Conservation (phyloP, 169 alveolate genomes). For the Fabrea salina region DNA sequence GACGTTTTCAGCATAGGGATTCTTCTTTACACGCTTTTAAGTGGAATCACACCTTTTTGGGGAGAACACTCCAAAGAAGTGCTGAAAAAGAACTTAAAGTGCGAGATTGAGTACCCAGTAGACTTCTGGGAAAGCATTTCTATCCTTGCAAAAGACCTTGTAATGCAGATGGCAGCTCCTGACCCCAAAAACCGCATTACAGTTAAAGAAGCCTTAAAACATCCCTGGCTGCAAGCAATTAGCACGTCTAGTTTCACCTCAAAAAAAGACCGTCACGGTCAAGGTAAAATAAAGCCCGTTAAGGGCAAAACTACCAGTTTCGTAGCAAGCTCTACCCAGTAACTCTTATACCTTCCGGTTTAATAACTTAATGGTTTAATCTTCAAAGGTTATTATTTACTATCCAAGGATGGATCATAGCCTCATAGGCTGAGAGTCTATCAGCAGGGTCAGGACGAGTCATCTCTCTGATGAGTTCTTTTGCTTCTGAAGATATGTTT, state of each 20-base stretch:
- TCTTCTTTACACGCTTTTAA: conserved; percentile 73
- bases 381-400: too few relatives aligned
- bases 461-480: background rate
- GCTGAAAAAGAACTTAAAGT: conserved; percentile 45
- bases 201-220: conserved; percentile 22
- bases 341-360: too few relatives aligned
- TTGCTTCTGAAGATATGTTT: conserved; percentile 4
- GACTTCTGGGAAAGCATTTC: conserved; percentile 12
- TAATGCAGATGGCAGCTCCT: background rate
- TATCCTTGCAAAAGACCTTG: conserved; percentile 11
- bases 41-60: conserved; percentile 87
- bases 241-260: background rate
- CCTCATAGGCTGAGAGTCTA: conserved; percentile 12
- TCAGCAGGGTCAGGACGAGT: conserved; percentile 15
- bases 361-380: too few relatives aligned
- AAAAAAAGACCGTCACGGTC: too few relatives aligned
- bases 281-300: too few relatives aligned
- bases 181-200: conserved; percentile 31
- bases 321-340: too few relatives aligned
- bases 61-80: conserved; percentile 70
- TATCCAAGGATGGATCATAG: background rate
- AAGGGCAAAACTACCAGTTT: too few relatives aligned
- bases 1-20: conserved; percentile 86
- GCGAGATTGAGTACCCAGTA: background rate
- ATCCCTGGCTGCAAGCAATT: conserved; percentile 30